Base-by-base conservation (phyloP, 441 rosid species). In the Arabidopsis hybrid region DNA sequence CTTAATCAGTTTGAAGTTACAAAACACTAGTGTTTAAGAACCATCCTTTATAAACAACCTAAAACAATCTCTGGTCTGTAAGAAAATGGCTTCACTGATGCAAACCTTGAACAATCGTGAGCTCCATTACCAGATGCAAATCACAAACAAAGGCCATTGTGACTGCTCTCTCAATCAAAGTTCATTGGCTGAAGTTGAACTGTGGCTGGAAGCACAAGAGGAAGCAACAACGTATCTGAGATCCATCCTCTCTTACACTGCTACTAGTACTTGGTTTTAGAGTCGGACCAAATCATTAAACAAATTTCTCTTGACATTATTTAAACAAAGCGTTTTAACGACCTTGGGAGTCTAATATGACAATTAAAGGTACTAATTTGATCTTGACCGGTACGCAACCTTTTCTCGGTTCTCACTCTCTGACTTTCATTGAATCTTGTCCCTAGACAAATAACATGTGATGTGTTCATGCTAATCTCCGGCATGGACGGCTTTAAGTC, bases 381-480 rank as follows among this genome's bases (percentile, higher is more conserved):
- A 66, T 65, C 77, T 52, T 72, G 46, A 36, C 73, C 45, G 58
- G 68, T 65, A 77, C 64, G 77, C 73, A 71, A 77, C 35, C 38
- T 49, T 40, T 40, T 34, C 56, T 63, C 61, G 70, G 49, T 51
- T 66, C 7, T 52, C 65, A 53, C 70, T 64, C 60, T 57, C n/a
- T 69, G 71, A 56, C 75, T 76, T 47, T 2, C 38, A 64, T 63
- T 76, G 71, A 76, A 61, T 71, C 72, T 40, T 39, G 80, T 71
- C 50, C 76, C 80, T 65, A 50, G 73, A 77, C 80, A 77, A 47
- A 67, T 60, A 8, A 71, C 80, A 77, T 77, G 80, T 77, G 73
- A 59, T 59, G 60, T 77, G 72, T 65, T 51, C 72, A 34, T 66
- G 2, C 58, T 11, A 18, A 65, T 71, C 69, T 36, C 80, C 72